These are phyloP conservation scores for Talaromyces pinophilus DNA, from an alignment of 2,329 filamentous ascomycete species.

Conservation along the genomic window DNA sequence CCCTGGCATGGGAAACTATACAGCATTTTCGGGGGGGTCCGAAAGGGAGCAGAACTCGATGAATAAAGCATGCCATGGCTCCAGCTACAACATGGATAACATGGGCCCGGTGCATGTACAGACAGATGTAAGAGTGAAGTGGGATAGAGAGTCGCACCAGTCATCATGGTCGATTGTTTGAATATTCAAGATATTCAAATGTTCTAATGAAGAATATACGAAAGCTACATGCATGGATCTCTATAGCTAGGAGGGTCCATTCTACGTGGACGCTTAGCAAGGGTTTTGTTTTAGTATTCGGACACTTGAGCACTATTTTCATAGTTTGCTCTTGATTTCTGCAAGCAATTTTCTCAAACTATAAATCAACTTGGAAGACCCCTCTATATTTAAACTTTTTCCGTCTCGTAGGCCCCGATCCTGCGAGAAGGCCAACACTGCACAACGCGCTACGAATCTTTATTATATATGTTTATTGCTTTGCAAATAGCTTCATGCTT, in stretches of 20 bases:
- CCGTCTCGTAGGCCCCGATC: not conserved
- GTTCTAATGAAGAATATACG: not conserved
- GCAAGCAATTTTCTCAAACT: not conserved
- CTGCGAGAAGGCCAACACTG: not conserved
- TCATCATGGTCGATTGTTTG: not conserved
- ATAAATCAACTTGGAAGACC: not conserved
- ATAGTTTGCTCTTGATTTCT: conserved; percentile 2
- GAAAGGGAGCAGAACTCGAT: conserved; percentile 1
- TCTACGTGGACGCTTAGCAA: not conserved
- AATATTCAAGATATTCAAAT: conserved; percentile 2
- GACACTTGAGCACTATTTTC: not conserved
- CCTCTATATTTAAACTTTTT: not conserved
- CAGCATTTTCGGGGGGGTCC: not conserved
- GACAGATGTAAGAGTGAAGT: not conserved
- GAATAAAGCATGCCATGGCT: conserved; percentile 4
- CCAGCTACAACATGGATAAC: not conserved
- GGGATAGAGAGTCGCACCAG: not conserved
- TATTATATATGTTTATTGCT: too few species aligned
- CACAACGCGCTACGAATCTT: too few species aligned
- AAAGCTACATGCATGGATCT: conserved; percentile 4
- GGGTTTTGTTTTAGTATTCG: not conserved
- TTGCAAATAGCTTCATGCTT: too few species aligned
- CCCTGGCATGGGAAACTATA: not conserved
- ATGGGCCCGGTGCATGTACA: conserved; percentile 1
- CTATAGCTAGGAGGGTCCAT: not conserved